Evolutionary conservation across 2,329 filamentous ascomycete genomes (phyloP).

Genomic region (Colletotrichum lini): DNA sequence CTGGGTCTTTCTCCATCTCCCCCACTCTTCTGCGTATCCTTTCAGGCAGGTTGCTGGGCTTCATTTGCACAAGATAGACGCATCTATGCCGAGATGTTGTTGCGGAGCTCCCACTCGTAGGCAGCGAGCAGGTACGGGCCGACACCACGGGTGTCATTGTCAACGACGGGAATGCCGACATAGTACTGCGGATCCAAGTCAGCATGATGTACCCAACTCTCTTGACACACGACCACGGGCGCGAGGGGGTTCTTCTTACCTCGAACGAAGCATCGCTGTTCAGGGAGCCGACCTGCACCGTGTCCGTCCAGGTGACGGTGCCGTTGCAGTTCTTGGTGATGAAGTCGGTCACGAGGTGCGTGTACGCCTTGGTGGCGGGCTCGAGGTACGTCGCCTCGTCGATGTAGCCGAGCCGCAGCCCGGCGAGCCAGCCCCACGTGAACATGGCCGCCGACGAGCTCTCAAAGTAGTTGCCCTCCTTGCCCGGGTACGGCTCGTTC

Average conservation of each 20-base stretch:
- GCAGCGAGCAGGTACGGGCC: constrained; percentile 37
- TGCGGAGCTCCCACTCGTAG: constrained; percentile 40
- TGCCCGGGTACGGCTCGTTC: constrained; percentile 62
- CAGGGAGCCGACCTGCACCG: constrained; percentile 66
- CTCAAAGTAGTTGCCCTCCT: constrained; percentile 72
- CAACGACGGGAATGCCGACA: constrained; percentile 29
- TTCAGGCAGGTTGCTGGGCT: not conserved
- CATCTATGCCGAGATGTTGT: constrained; percentile 21
- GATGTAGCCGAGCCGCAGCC: constrained; percentile 49
- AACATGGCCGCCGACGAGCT: constrained; percentile 73
- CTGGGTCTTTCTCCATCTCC: too few relatives aligned
- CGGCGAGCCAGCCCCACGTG: constrained; percentile 66
- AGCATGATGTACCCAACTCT: not conserved
- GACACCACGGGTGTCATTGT: constrained; percentile 38
- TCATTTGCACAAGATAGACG: not conserved
- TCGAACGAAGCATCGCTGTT: constrained; percentile 64
- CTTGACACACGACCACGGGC: too few relatives aligned
- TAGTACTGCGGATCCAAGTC: constrained; percentile 24
- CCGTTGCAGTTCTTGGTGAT: constrained; percentile 63
- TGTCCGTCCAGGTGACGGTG: constrained; percentile 65
- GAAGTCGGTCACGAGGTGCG: constrained; percentile 57
- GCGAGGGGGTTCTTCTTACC: constrained; percentile 50
- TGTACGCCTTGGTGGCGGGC: constrained; percentile 49
- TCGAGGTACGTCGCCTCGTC: constrained; percentile 45
- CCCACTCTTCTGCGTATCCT: too few relatives aligned